phyloP scores from a whole-genome alignment of 2,329 filamentous ascomycete species.

The Xenoacremonium recifei region DNA sequence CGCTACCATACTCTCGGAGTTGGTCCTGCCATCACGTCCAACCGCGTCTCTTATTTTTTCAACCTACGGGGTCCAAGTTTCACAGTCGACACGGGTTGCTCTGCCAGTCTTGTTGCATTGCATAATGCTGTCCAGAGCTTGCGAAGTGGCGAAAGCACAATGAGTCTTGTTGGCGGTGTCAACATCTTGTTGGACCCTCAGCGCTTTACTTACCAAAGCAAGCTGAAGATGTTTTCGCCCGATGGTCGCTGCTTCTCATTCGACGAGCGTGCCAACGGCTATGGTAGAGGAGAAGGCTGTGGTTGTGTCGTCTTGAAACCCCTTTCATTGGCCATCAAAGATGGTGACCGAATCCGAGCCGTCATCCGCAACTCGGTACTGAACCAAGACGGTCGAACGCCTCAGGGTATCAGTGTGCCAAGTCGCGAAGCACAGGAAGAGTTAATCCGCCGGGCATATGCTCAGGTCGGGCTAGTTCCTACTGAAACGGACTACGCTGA shows the following conservation, averaged over 20 bases:
- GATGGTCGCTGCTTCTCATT: slow-evolving; percentile 34
- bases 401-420: slow-evolving; percentile 38
- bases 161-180: slow-evolving; percentile 26
- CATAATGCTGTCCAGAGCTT: slow-evolving; percentile 41
- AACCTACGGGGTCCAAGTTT: slow-evolving; percentile 46
- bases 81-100: slow-evolving; percentile 52
- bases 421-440: slow-evolving; percentile 32
- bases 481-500: slow-evolving; percentile 35
- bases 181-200: slow-evolving; percentile 25
- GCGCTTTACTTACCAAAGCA: slow-evolving; percentile 22
- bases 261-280: slow-evolving; percentile 45
- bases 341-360: slow-evolving; percentile 34
- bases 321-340: slow-evolving; percentile 38
- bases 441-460: slow-evolving; percentile 34
- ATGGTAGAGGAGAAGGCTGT: slow-evolving; percentile 47
- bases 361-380: slow-evolving; percentile 37
- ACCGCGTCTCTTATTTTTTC: slow-evolving; percentile 48
- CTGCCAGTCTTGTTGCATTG: slow-evolving; percentile 44
- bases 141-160: slow-evolving; percentile 28
- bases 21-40: slow-evolving; percentile 41
- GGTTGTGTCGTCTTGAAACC: slow-evolving; percentile 42
- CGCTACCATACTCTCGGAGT: slow-evolving; percentile 47
- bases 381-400: slow-evolving; percentile 41
- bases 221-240: slow-evolving; percentile 20
- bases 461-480: slow-evolving; percentile 28